Conservation (phyloP, 2,329 filamentous ascomycete species). For the Aspergillus luchuensis region DNA sequence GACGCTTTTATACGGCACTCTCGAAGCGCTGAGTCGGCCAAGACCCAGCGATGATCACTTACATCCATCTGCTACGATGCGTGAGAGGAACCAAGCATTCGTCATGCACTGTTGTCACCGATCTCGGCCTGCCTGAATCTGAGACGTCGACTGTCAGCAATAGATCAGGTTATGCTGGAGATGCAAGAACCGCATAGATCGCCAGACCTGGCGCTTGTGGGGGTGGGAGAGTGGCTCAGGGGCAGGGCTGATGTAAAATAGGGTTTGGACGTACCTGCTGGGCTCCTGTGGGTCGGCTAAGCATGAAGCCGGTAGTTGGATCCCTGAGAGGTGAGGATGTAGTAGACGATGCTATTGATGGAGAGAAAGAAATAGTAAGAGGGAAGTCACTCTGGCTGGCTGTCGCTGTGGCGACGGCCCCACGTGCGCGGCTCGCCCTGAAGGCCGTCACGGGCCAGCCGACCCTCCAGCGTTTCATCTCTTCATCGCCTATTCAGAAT, state of each 20-base stretch:
- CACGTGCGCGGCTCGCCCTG: background rate
- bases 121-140: background rate
- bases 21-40: background rate
- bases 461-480: background rate
- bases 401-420: background rate
- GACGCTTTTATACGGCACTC: background rate
- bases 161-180: slow-evolving; percentile 7
- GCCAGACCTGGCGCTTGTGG: background rate
- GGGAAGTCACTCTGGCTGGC: background rate
- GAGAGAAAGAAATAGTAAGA: no score
- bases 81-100: background rate
- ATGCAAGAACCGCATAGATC: background rate
- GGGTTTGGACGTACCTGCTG: background rate
- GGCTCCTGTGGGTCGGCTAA: background rate
- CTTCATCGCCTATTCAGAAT: background rate
- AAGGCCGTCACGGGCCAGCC: background rate
- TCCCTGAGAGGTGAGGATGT: background rate
- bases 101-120: background rate
- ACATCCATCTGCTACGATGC: background rate
- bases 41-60: background rate
- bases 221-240: background rate
- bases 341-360: background rate
- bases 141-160: slow-evolving; percentile 10
- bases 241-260: slow-evolving; percentile 7
- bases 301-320: background rate